Evolutionary conservation across 2,329 filamentous ascomycete genomes (phyloP), one percentile per base, ranked within the genome.

Genomic region (Fusarium dimerum): DNA sequence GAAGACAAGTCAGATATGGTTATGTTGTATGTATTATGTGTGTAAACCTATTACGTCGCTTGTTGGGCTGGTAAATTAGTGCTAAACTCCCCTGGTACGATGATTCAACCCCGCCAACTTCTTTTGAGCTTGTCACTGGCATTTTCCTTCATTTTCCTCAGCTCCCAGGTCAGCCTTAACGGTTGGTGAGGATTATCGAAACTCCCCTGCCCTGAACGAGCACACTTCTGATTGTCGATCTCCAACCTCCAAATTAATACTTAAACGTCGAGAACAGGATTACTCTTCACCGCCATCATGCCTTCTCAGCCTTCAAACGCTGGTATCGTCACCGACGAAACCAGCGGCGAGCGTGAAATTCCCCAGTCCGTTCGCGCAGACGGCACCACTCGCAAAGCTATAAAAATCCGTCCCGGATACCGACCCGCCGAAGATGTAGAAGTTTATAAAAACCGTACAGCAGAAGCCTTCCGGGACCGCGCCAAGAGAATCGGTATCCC

Each of bases 401-500:
- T 97, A 69, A 90, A 90, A 67, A 91, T 99, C 55, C 86, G 91
- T 30, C 93, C 94, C 0, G 95, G 94, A 48, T 99, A 97, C 74
- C 86, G 87, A 34, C 95, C 94, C 2, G 91, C 92, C 1, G 94
- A 99, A 75, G 94, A 99, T 73, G 88, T 97, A 58, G 92, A 97
- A 68, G 80, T 96, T 43, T 99, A 99, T 82, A 95, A 92, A 77
- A 97, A 96, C 73, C 87, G 90, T 51, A 92, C 87, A 1, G 92
- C 92, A 45, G 89, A 94, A 69, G 85, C 84, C 45, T 96, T 89
- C 76, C 91, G 91, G 68, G 91, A 84, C 62, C 85, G 90, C 56
- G 85, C 83, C 52, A 76, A 69, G 72, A 51, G 88, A 83, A 68
- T 71, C 18, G 73, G 73, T 18, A 82, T 96, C 5, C 90, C 91